Evolutionary conservation across 441 rosid genomes (phyloP).

Genomic region (Jatropha podagrica): DNA sequence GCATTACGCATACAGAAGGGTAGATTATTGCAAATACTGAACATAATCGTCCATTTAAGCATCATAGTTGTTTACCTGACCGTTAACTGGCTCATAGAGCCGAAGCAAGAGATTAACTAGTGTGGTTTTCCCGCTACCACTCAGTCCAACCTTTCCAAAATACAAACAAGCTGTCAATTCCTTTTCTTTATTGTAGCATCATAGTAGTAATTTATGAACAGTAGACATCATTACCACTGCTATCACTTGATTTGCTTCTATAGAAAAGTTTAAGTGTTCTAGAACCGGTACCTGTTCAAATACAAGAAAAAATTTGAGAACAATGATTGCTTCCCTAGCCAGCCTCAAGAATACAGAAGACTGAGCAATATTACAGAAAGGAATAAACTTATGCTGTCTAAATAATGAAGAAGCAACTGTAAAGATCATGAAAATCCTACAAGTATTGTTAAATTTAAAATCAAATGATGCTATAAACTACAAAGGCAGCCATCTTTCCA

Average conservation of each 20-base stretch:
- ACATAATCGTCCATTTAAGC: background rate
- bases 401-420: background rate
- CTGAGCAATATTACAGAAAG: background rate
- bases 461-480: background rate
- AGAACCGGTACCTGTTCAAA: conserved; percentile 67
- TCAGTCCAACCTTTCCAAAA: conserved; percentile 78
- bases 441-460: background rate
- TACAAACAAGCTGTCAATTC: conserved; percentile 11
- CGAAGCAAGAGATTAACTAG: conserved; percentile 84
- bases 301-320: background rate
- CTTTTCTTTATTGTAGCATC: background rate
- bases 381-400: background rate
- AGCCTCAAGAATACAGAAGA: background rate
- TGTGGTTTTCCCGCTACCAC: conserved; percentile 98
- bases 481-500: background rate
- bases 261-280: conserved; percentile 52
- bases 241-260: conserved; percentile 79
- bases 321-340: background rate
- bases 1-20: too few relatives aligned
- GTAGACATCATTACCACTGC: conserved; percentile 57
- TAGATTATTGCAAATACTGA: background rate
- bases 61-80: conserved; percentile 54
- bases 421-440: background rate
- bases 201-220: conserved; percentile 18
- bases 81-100: conserved; percentile 76